Evolutionary conservation across 306 rosid species (phyloP).

Genomic region (Acacia melanoxylon): DNA sequence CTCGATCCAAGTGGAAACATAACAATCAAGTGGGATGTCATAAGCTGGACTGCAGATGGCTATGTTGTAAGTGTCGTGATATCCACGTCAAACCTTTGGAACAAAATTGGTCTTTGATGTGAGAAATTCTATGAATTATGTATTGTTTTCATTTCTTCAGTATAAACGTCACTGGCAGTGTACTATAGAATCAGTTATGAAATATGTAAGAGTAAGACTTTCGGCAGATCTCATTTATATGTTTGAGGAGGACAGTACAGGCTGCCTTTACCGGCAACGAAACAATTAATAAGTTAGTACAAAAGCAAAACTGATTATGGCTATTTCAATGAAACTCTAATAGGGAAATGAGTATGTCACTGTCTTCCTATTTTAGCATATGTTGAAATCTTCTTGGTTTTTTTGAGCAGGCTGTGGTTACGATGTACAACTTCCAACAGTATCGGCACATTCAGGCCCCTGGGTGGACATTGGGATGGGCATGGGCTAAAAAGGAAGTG

Average conservation of each 20-base stretch:
- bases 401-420: slow-evolving; percentile 76
- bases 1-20: slow-evolving; percentile 91
- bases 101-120: background rate
- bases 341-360: background rate
- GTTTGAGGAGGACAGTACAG: background rate
- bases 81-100: background rate
- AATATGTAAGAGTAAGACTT: background rate
- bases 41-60: slow-evolving; percentile 91
- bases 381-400: slow-evolving; percentile 23
- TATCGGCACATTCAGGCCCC: slow-evolving; percentile 92
- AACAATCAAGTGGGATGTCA: slow-evolving; percentile 92
- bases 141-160: background rate
- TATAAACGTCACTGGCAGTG: background rate
- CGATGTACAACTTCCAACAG: slow-evolving; percentile 93
- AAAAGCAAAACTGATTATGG: background rate
- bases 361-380: background rate
- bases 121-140: background rate
- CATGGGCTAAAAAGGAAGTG: slow-evolving; percentile 97
- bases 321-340: background rate
- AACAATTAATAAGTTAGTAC: background rate
- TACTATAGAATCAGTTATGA: background rate
- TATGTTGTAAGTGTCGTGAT: slow-evolving; percentile 72
- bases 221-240: background rate
- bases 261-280: background rate
- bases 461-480: slow-evolving; percentile 93